Evolutionary conservation across 2,329 filamentous ascomycete species (phyloP).

Genomic region (Sphaerulina vaccinii): DNA sequence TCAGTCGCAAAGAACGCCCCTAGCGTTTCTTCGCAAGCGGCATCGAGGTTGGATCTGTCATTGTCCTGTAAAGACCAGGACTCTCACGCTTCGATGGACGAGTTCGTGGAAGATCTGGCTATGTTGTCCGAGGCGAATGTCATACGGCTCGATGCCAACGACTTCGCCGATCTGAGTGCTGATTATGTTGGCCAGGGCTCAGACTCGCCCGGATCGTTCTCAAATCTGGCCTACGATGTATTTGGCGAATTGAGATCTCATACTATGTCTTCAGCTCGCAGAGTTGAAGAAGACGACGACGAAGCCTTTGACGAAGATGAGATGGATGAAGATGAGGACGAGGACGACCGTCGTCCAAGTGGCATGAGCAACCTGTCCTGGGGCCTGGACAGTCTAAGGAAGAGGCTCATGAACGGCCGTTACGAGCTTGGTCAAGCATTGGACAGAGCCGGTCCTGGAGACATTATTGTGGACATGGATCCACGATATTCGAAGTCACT

Average conservation of each 20-base stretch:
- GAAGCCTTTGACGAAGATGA: conserved; percentile 50
- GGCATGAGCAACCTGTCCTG: conserved; percentile 10
- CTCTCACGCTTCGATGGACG: conserved; percentile 54
- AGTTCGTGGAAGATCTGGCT: conserved; percentile 64
- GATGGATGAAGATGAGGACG: conserved; percentile 29
- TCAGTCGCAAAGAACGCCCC: conserved; percentile 19
- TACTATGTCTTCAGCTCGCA: conserved; percentile 22
- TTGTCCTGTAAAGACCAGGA: conserved; percentile 56
- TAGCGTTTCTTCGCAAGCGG: conserved; percentile 25
- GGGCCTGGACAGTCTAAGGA: conserved; percentile 28
- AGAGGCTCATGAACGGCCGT: conserved; percentile 25
- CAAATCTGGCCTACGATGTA: conserved; percentile 53
- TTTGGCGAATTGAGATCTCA: conserved; percentile 42
- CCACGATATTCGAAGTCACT: conserved; percentile 17
- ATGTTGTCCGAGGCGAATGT: conserved; percentile 63
- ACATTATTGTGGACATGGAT: conserved; percentile 19
- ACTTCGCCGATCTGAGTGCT: conserved; percentile 67
- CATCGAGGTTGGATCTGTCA: conserved; percentile 33
- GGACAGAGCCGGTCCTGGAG: conserved; percentile 20
- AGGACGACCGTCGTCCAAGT: conserved; percentile 16
- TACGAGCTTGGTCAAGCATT: conserved; percentile 25
- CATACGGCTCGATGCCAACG: conserved; percentile 65
- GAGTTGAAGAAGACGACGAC: conserved; percentile 32
- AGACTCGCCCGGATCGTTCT: conserved; percentile 49
- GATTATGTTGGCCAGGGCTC: conserved; percentile 64